phyloP scores from a whole-genome alignment of 805 yeast species.

The Metschnikowia hibisci region DNA sequence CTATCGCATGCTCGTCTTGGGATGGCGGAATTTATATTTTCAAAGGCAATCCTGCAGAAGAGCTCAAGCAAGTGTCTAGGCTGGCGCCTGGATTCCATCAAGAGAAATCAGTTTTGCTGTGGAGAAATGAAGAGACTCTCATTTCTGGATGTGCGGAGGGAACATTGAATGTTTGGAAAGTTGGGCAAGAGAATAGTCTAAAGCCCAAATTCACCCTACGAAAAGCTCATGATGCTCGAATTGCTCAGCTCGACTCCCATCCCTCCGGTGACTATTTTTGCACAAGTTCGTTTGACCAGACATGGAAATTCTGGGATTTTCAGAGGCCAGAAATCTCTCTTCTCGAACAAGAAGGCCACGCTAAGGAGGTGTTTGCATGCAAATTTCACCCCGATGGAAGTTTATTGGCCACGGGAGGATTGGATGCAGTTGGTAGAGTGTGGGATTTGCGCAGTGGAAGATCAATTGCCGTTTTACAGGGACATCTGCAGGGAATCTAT shows the following conservation, averaged over 20 bases:
- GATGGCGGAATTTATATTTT: slow-evolving; percentile 62
- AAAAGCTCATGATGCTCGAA: slow-evolving; percentile 45
- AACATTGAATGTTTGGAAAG: slow-evolving; percentile 29
- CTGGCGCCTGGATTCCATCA: slow-evolving; percentile 42
- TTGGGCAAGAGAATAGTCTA: neutral
- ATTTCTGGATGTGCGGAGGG: slow-evolving; percentile 41
- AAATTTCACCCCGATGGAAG: slow-evolving; percentile 76
- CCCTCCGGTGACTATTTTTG: slow-evolving; percentile 57
- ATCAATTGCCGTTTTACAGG: slow-evolving; percentile 51
- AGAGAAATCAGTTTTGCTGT: slow-evolving; percentile 67
- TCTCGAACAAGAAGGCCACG: slow-evolving; percentile 80
- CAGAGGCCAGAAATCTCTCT: slow-evolving; percentile 39
- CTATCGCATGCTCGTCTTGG: slow-evolving; percentile 77
- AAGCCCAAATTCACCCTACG: slow-evolving; percentile 16
- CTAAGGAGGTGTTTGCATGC: slow-evolving; percentile 62
- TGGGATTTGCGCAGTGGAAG: slow-evolving; percentile 89
- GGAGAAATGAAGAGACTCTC: slow-evolving; percentile 39
- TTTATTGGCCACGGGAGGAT: slow-evolving; percentile 69
- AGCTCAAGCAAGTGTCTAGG: slow-evolving; percentile 12
- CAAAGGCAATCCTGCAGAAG: slow-evolving; percentile 2
- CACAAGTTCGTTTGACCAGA: slow-evolving; percentile 75
- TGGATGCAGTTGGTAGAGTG: slow-evolving; percentile 65
- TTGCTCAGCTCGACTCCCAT: slow-evolving; percentile 60
- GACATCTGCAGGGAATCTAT: slow-evolving; percentile 72
- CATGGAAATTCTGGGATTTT: slow-evolving; percentile 89